Evolutionary conservation across 2,329 filamentous ascomycete species (phyloP).

Genomic region (Pyricularia sp.): DNA sequence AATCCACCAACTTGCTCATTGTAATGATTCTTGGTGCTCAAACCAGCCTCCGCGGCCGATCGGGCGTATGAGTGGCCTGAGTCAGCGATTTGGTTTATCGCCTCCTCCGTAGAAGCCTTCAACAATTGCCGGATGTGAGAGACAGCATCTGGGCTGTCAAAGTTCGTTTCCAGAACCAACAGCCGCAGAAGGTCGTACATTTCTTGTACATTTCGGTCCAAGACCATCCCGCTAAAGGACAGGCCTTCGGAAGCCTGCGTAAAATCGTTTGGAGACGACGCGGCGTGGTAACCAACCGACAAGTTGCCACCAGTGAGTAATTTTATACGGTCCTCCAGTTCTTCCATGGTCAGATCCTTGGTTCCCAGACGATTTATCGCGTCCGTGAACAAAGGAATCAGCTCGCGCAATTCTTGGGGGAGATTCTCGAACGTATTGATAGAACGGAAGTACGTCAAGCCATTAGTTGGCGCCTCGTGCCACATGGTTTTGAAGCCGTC

Average conservation of each 20-base stretch:
- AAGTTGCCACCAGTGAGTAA: constrained; percentile 82
- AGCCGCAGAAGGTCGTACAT: constrained; percentile 83
- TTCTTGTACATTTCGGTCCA: constrained; percentile 81
- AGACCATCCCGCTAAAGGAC: constrained; percentile 72
- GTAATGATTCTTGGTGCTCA: constrained; percentile 63
- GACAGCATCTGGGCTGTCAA: constrained; percentile 73
- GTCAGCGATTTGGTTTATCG: constrained; percentile 84
- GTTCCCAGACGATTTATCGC: constrained; percentile 91
- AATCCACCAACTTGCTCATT: constrained; percentile 85
- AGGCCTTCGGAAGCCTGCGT: constrained; percentile 70
- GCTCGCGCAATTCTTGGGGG: constrained; percentile 71
- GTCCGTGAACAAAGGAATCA: constrained; percentile 86
- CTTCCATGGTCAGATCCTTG: constrained; percentile 79
- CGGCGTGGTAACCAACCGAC: constrained; percentile 74
- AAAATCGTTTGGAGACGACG: constrained; percentile 65
- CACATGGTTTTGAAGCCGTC: constrained; percentile 69
- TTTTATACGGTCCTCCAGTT: constrained; percentile 92
- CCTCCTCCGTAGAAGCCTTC: constrained; percentile 78
- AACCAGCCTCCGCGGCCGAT: constrained; percentile 69
- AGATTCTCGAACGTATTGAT: constrained; percentile 72
- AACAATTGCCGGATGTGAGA: constrained; percentile 78
- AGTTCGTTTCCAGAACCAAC: constrained; percentile 79
- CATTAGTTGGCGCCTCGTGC: constrained; percentile 90
- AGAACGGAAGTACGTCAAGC: constrained; percentile 89
- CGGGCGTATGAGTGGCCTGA: constrained; percentile 83